Evolutionary conservation across 1,139 yeast genomes (phyloP), one percentile per base, ranked within the genome.

Genomic region (Debaryomyces coudertii): DNA sequence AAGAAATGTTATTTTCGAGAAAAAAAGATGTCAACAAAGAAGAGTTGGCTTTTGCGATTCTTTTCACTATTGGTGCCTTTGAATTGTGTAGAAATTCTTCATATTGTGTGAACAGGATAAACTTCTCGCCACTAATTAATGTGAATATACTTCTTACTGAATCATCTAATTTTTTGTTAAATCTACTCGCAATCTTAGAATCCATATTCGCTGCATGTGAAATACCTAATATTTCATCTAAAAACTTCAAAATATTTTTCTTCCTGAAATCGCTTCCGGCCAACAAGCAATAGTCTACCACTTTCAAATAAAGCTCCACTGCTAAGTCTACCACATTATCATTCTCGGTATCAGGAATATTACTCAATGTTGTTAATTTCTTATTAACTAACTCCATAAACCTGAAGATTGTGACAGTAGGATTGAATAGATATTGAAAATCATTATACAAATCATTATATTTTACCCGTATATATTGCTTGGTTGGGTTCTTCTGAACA

Each of bases 341-440:
- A 22, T 42, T 31, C 11, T 35, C 40, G 1, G 38, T 44, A 29
- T 43, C 44, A 2, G 62, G 55, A 7, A 58, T 38, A 38, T 54
- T 51, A 36, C 61, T 64, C 2, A 63, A 47, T 16, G 65, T 50
- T n/a, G 66, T 54, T 39, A 72, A 53, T 51, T 73, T 73, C 50
- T 72, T 71, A 49, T 71, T 69, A 22, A 72, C 61, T 49, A 73
- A 60, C 31, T 72, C 77, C 36, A 70, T 62, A 15, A 71, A 54
- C 39, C 63, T 61, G 20, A 28, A 36, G 7, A 14, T 16, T 7
- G 49, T 47, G n/a, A 54, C 47, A 31, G 56, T 55, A 2, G 54
- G 54, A 18, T 58, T 53, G 3, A 63, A 48, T n/a, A 71, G 49
- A 42, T 57, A 62, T 47, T 64, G 67, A 51, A 57, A 68, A 52